Evolutionary conservation across 768 basidiomycete species (phyloP), one percentile per base, ranked within the genome.

Genomic region (Hericium erinaceus): DNA sequence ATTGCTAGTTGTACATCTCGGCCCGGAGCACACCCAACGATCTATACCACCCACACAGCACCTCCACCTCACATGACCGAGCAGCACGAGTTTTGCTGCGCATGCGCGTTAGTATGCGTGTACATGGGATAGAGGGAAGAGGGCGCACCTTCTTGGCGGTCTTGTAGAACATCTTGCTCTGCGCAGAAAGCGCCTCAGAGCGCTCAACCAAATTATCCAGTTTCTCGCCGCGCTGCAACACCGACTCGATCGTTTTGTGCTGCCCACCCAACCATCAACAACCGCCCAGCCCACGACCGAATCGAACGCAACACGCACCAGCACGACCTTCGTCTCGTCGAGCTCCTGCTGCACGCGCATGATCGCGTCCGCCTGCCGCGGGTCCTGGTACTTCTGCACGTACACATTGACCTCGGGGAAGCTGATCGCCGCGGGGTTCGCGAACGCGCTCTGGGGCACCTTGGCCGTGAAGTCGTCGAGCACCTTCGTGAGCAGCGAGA

Each of bases 191-290:
- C 38, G 87, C 86, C 67, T 90, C 86, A 57, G 94, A 97, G 40
- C 95, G 82, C 66, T 98, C 95, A 12, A 98, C 95, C 9, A 98
- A 77, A 70, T 92, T 92, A 71, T 98, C 94, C 48, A 99, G 78
- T 74, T 92, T 94, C 80, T 98, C 95, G 48, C 97, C 97, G 12
- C 97, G 84, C 69, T 95, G 85, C 44, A 99, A 79, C 10, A 99
- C 95, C 3, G 90, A 92, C 69, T 99, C 97, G 66, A 99, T 99
- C 28, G 97, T 99, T 79, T 98, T 98, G 78, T 98, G 97, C 95
- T 98, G 67, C 57, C 58, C 40, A 46, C 13, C 52, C 49, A 46
- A 52, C 39, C 5, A 22, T 54, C 18, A 57, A 39, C 39, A 24
- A 24, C 26, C 48, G 8, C 3, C 3, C 22, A 22, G 22, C 22